Percentiles rank a stretch among this genome's conserved stretches.
Evolutionary conservation across 345 rosid genomes (phyloP).

Genomic region (Erysimum cheiranthoides): DNA sequence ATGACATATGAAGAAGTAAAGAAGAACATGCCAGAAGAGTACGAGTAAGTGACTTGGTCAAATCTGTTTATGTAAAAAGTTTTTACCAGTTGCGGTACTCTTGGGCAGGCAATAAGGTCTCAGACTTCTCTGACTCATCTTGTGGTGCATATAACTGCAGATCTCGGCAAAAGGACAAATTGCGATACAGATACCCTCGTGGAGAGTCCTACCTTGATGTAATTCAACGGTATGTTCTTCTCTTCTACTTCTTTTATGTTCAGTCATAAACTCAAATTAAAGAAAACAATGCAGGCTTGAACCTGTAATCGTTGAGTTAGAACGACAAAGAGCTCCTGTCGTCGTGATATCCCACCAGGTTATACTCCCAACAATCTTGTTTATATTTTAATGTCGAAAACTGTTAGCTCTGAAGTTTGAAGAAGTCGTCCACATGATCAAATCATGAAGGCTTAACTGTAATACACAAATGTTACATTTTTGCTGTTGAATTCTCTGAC

Average conservation of each 20-base stretch:
- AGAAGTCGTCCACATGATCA: conserved; percentile 8
- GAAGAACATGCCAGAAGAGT: conserved; percentile 96
- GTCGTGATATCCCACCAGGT: conserved; percentile 99
- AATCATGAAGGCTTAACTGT: conserved; percentile 16
- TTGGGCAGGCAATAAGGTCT: conserved; percentile 2
- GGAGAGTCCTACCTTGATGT: conserved; percentile 99
- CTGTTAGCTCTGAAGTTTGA: not conserved
- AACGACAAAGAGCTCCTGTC: conserved; percentile 97
- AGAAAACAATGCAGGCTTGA: conserved; percentile 71
- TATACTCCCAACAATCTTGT: conserved; percentile 26
- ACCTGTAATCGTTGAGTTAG: conserved; percentile 98
- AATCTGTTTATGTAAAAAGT: conserved; percentile 5
- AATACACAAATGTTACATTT: not conserved
- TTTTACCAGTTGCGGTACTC: not conserved
- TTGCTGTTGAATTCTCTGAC: not conserved
- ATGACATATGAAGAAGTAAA: conserved; percentile 97
- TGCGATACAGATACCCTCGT: conserved; percentile 95
- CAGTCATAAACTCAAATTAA: conserved; percentile 14
- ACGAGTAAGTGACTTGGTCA: conserved; percentile 65
- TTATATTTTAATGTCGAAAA: not conserved
- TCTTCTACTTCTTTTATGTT: not conserved
- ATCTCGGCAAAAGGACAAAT: conserved; percentile 87
- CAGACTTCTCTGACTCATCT: conserved; percentile 22
- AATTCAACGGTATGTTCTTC: conserved; percentile 77
- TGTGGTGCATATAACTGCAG: conserved; percentile 50